These are phyloP conservation scores for Carallia brachiata DNA, from an alignment of 345 rosid species.

Conservation along the genomic window DNA sequence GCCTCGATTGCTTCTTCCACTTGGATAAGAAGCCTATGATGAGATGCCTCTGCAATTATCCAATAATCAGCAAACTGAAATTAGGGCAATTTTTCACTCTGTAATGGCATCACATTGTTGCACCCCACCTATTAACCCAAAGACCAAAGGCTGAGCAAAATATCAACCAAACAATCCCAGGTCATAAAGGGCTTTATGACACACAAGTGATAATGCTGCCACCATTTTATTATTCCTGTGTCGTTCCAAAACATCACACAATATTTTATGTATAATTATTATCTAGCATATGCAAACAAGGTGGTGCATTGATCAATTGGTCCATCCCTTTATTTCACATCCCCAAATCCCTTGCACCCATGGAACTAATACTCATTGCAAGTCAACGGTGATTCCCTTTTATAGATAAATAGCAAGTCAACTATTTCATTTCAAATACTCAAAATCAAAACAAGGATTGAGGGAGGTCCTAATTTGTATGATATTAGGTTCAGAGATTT, in stretches of 20 bases:
- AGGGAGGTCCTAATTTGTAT: neutral
- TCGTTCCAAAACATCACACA: neutral
- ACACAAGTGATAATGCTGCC: neutral
- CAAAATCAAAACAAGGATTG: neutral
- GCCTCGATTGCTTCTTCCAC: conserved; percentile 61
- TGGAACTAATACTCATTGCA: too few species aligned
- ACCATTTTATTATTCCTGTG: neutral
- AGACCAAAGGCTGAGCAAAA: too few species aligned
- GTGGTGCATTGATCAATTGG: too few species aligned
- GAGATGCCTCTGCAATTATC: conserved; percentile 56
- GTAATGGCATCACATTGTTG: neutral
- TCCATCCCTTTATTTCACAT: too few species aligned
- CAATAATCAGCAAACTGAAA: neutral
- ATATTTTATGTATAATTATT: too few species aligned
- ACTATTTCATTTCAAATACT: neutral
- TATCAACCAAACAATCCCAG: too few species aligned
- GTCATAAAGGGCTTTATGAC: too few species aligned
- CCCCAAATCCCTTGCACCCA: neutral
- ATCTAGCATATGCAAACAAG: too few species aligned
- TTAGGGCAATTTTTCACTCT: neutral
- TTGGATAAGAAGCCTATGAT: conserved; percentile 61
- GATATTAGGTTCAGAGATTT: too few species aligned
- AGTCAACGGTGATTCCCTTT: too few species aligned
- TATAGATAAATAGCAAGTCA: neutral
- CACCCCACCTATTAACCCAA: neutral